Conservation (phyloP, 169 alveolate genomes). For the Plasmodium cynomolgi region DNA sequence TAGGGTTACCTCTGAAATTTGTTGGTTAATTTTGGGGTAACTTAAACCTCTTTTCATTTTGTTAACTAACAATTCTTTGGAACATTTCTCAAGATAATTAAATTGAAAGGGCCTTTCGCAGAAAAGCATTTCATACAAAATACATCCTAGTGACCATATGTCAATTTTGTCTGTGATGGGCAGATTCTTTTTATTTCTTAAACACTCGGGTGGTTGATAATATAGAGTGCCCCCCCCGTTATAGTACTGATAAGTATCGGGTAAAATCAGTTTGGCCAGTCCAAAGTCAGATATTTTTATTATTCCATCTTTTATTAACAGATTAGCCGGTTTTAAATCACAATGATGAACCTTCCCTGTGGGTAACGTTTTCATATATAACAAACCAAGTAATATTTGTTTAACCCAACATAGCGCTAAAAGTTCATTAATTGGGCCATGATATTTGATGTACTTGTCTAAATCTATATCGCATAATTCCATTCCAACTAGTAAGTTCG, state of each 20-base stretch:
- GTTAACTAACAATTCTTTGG: constrained; percentile 75
- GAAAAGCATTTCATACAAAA: constrained; percentile 91
- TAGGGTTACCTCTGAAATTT: constrained; percentile 74
- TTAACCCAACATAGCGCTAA: constrained; percentile 90
- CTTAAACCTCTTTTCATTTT: constrained; percentile 74
- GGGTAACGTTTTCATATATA: constrained; percentile 87
- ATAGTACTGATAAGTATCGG: constrained; percentile 78
- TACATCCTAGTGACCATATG: constrained; percentile 94
- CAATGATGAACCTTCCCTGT: constrained; percentile 90
- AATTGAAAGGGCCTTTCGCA: constrained; percentile 79
- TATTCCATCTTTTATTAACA: constrained; percentile 88
- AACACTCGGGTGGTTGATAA: constrained; percentile 94
- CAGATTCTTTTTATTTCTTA: constrained; percentile 80
- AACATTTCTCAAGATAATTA: constrained; percentile 76
- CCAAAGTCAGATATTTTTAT: constrained; percentile 93
- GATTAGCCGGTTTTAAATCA: constrained; percentile 92
- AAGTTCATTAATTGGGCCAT: constrained; percentile 90
- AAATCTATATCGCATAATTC: constrained; percentile 87
- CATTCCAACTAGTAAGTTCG: constrained; percentile 66
- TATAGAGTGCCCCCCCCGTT: constrained; percentile 94
- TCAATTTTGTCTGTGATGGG: constrained; percentile 88
- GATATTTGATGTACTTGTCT: constrained; percentile 88
- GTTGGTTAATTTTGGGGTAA: constrained; percentile 65
- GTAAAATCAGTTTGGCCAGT: constrained; percentile 85
- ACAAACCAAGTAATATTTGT: constrained; percentile 89